phyloP scores from a whole-genome alignment of 2,329 filamentous ascomycete genomes.

The Epichloe sibirici region DNA sequence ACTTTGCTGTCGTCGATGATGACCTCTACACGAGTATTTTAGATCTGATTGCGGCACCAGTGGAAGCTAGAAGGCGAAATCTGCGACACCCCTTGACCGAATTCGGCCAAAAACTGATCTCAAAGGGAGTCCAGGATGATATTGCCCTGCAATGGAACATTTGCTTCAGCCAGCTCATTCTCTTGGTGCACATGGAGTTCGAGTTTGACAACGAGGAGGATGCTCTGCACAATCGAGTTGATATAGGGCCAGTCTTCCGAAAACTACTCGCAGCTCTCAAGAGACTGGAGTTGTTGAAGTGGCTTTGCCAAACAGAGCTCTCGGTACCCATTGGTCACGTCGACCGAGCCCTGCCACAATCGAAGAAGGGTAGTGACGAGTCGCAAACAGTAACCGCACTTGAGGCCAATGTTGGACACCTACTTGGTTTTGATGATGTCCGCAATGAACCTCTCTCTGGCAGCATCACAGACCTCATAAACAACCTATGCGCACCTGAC shows the following conservation, averaged over 20 bases:
- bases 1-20: constrained; percentile 45
- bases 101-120: constrained; percentile 63
- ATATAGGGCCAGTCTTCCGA: constrained; percentile 58
- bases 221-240: constrained; percentile 44
- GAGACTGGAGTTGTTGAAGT: constrained; percentile 61
- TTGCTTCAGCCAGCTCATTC: constrained; percentile 68
- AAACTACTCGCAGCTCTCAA: constrained; percentile 58
- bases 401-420: constrained; percentile 48
- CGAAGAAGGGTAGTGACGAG: constrained; percentile 33
- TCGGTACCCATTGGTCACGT: constrained; percentile 33
- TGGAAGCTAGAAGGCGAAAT: constrained; percentile 33
- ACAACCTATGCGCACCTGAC: constrained; percentile 50
- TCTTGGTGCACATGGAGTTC: constrained; percentile 77
- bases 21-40: constrained; percentile 41
- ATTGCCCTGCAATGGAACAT: constrained; percentile 60
- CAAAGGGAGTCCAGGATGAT: constrained; percentile 69
- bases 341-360: constrained; percentile 21
- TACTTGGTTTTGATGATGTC: constrained; percentile 47
- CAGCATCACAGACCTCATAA: constrained; percentile 53
- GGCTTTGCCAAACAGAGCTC: constrained; percentile 51
- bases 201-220: constrained; percentile 66
- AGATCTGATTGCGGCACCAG: constrained; percentile 31
- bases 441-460: constrained; percentile 40
- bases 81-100: constrained; percentile 49
- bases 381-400: constrained; percentile 42